These are phyloP conservation scores for Trifolium repens DNA, from an alignment of 306 rosid genomes.

Conservation along the genomic window DNA sequence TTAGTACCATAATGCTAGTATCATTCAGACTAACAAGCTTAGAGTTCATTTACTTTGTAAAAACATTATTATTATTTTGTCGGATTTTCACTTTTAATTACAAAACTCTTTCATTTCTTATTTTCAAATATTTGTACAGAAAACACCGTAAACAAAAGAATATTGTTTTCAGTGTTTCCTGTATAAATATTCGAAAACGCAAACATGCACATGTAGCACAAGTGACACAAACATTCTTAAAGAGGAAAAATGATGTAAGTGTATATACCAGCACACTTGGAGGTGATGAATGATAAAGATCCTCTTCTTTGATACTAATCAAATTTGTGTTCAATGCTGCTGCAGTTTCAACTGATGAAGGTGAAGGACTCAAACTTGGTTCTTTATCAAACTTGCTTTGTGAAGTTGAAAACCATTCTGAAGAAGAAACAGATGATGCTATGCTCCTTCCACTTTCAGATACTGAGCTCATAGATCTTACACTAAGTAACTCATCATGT, in stretches of 20 bases:
- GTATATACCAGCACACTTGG: conserved; percentile 61
- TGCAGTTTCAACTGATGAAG: conserved; percentile 53
- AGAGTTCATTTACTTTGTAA: not conserved
- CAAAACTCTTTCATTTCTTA: no score
- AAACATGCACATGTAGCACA: not conserved
- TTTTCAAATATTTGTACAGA: no score
- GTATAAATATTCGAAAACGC: no score
- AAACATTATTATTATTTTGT: not conserved
- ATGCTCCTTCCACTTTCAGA: conserved; percentile 39
- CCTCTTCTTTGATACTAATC: conserved; percentile 43
- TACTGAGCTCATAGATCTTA: conserved; percentile 44
- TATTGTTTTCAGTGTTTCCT: no score
- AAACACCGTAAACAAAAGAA: no score
- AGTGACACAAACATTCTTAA: conserved; percentile 15
- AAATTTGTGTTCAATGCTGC: conserved; percentile 36
- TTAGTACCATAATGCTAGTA: not conserved
- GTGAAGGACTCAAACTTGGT: conserved; percentile 35
- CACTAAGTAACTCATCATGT: conserved; percentile 46
- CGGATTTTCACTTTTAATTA: no score
- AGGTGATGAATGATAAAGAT: conserved; percentile 55
- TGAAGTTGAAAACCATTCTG: not conserved
- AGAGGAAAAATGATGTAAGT: conserved; percentile 8
- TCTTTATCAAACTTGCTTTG: not conserved
- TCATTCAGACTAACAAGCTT: not conserved
- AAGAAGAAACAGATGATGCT: conserved; percentile 29